Percentiles rank a stretch among this genome's conserved stretches.
Conservation (phyloP, 495 filamentous ascomycete genomes). For the Podospora didyma region DNA sequence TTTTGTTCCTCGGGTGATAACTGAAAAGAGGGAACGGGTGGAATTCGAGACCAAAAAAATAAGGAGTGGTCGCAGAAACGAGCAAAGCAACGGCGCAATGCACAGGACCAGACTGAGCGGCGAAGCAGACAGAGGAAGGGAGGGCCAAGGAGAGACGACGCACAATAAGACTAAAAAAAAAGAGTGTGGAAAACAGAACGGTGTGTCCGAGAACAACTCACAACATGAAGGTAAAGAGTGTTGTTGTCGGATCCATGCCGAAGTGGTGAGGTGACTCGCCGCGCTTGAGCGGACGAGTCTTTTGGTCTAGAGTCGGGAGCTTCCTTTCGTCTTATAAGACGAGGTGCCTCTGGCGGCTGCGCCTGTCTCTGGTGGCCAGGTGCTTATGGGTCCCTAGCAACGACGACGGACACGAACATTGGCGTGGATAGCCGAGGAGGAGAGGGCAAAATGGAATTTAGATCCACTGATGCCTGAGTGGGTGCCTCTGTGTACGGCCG, state of each 20-base stretch:
- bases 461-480: background rate
- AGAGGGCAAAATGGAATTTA: background rate
- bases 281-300: conserved; percentile 21
- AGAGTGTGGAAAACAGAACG: conserved; percentile 30
- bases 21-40: background rate
- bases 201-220: conserved; percentile 42
- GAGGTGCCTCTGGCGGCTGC: conserved; percentile 3
- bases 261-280: conserved; percentile 18
- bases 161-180: conserved; percentile 24
- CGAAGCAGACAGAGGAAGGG: background rate
- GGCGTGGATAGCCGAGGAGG: background rate
- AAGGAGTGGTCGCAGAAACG: background rate
- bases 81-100: background rate
- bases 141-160: conserved; percentile 2
- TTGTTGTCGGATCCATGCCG: conserved; percentile 64
- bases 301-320: conserved; percentile 2
- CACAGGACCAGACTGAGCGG: conserved; percentile 19
- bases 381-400: too few species aligned
- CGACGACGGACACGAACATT: too few species aligned
- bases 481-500: conserved; percentile 4
- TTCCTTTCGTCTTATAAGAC: conserved; percentile 22
- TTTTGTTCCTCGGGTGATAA: background rate
- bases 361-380: background rate
- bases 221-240: conserved; percentile 71
- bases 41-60: background rate